Evolutionary conservation across 768 basidiomycete species (phyloP).

Genomic region (Leccinum boreale): DNA sequence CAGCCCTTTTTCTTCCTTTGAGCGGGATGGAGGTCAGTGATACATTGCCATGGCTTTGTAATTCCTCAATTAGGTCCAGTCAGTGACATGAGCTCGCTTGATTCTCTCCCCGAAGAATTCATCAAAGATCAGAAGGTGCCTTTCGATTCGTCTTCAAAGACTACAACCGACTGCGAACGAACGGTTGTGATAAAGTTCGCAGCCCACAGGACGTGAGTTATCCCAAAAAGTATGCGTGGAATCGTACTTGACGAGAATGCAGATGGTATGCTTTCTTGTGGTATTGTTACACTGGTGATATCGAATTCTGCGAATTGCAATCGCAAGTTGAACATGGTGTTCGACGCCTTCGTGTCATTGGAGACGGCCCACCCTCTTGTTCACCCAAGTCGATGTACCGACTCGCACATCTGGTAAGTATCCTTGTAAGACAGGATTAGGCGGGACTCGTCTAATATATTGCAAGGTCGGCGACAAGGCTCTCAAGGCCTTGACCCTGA

Average conservation of each 20-base stretch:
- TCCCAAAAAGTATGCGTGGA: not conserved
- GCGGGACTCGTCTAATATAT: not conserved
- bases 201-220: conserved; percentile 14
- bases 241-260: not conserved
- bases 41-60: not conserved
- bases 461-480: conserved; percentile 13
- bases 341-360: not conserved
- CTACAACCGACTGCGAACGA: not conserved
- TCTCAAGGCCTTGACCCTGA: conserved; percentile 17
- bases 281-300: conserved; percentile 24
- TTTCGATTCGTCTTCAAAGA: not conserved
- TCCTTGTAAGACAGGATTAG: not conserved
- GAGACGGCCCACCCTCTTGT: conserved; percentile 16
- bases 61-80: conserved; percentile 12
- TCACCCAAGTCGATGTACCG: conserved; percentile 39
- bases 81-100: not conserved
- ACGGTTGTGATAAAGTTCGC: conserved; percentile 9
- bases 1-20: conserved; percentile 11
- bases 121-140: not conserved
- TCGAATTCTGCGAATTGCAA: conserved; percentile 16
- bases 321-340: conserved; percentile 10
- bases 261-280: conserved; percentile 26
- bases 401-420: conserved; percentile 30
- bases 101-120: conserved; percentile 3
- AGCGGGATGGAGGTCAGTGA: conserved; percentile 7